Evolutionary conservation across 2,329 filamentous ascomycete genomes (phyloP).

Genomic region (Escovopsis sp.): DNA sequence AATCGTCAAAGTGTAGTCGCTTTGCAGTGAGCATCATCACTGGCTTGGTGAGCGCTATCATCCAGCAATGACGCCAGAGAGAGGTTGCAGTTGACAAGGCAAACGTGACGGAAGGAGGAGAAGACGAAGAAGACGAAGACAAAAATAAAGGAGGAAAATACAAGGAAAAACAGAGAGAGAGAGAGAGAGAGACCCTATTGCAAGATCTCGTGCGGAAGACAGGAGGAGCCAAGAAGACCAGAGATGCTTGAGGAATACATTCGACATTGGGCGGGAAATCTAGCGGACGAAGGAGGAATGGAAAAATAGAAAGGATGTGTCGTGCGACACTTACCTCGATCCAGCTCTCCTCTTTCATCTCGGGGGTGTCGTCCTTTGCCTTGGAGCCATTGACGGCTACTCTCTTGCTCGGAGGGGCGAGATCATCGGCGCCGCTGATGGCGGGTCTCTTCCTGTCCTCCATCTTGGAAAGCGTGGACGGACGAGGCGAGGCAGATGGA

Average conservation of each 20-base stretch:
- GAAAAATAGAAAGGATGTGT: constrained; percentile 14
- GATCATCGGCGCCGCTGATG: constrained; percentile 62
- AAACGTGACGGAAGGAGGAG: not conserved
- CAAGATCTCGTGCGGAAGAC: not conserved
- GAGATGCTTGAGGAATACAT: too few relatives aligned
- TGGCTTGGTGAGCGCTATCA: constrained; percentile 22
- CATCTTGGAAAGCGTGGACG: constrained; percentile 85
- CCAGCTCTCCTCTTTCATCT: constrained; percentile 46
- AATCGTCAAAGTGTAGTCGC: constrained; percentile 18
- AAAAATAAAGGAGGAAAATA: not conserved
- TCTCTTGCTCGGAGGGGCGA: constrained; percentile 81
- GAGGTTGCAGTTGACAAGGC: constrained; percentile 11
- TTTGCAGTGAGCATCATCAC: constrained; percentile 20
- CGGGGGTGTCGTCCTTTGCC: constrained; percentile 38
- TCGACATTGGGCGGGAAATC: not conserved
- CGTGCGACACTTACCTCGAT: constrained; percentile 47
- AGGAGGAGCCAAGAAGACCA: too few relatives aligned
- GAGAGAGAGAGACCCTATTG: not conserved
- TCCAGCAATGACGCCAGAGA: constrained; percentile 16
- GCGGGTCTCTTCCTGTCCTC: constrained; percentile 98
- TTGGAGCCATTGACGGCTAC: constrained; percentile 73
- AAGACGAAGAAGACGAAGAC: too few relatives aligned
- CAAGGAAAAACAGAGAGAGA: constrained; percentile 1
- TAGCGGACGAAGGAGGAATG: constrained; percentile 6
- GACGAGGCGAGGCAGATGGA: constrained; percentile 53